Evolutionary conservation across 306 rosid species (phyloP), one percentile per base, ranked within the genome.

Genomic region (Inga oerstediana): DNA sequence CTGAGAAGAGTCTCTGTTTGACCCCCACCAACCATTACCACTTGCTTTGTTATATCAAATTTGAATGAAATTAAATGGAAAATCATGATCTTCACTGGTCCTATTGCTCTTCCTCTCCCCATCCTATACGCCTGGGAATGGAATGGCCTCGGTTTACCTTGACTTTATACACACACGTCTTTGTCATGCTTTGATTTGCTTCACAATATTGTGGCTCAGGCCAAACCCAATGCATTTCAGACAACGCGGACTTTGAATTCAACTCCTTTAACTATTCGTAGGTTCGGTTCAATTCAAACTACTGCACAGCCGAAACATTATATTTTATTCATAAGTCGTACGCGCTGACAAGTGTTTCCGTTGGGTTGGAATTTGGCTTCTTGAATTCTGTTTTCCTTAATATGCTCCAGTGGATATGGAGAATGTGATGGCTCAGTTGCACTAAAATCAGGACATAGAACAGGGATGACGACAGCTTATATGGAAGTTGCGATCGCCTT

Each of bases 331-430:
- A 27, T 27, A 27, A 27, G 30, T 27, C 30, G 45, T 45, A 13
- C 22, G 32, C 3, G n/a, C 32, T 27, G 17, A 14, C 27, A 1
- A 72, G 76, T 72, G 76, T 72, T 72, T 72, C 59, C 46, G 76
- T 72, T 72, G 59, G 3, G 20, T 39, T 72, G 41, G 76, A 34
- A 72, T 27, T 72, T 72, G 76, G 43, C 58, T 72, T 72, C 76
- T 72, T 72, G 30, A 49, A 32, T 41, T 70, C n/a, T 19, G 44
- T 19, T 41, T 62, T 22, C 64, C 10, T 22, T n/a, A 59, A 22
- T 59, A 59, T 22, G 66, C 30, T n/a, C 12, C 22, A 9, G 27
- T 58, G 13, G 4, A 58, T n/a, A 20, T 20, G 65, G 64, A 22
- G 68, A 62, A 62, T 24, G 49, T 69, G 13, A 69, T 69, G 74